Evolutionary conservation across 352 stramenopile genomes (phyloP), one percentile per base, ranked within the genome.

Genomic region (Phytophthora fragariaefolia): DNA sequence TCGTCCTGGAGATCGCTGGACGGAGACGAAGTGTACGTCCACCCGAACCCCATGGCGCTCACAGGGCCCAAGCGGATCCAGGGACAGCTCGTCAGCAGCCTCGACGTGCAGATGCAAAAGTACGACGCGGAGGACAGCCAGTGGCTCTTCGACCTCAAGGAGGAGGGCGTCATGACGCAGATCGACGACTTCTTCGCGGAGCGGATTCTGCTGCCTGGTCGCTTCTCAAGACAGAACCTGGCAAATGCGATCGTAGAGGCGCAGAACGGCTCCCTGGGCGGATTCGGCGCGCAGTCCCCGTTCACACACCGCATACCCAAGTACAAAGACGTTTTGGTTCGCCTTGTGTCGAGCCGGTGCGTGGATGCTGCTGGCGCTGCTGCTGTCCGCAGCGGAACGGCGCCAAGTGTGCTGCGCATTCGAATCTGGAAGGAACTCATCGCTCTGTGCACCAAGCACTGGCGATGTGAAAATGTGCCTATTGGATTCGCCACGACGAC

Each of bases 381-480:
- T 22, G 62, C 28, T 38, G 36, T 66, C n/a, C 55, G 73, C 8
- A 70, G 43, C 54, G 69, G 56, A 20, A 64, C 57, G 28, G 26
- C 76, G 0, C 72, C 74, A 1, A 74, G 58, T 55, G 27, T 79
- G 1, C 36, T 80, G 30, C 84, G 84, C 15, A 82, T 91, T 46
- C 30, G 61, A 6, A 74, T 90, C 6, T 93, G 84, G 84, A 86
- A 88, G 40, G 74, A 77, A 10, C 74, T 93, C 13, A 77, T 93
- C 27, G 75, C 83, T 3, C 63, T 91, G 17, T 93, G 85, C 48
- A 87, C 77, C 5, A 90, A 91, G 66, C 77, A 90, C 58, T 93
- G 85, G 85, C 72, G 76, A 3, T 81, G 68, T 12, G 85, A 91
- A 59, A 88, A 87, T 23, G 83, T 86, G 10, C 80, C 81, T 1